A percentile compares a stretch with the other conserved stretches of the same genome.
phyloP scores from a whole-genome alignment of 2,329 filamentous ascomycete species.

The Paracoccidioides lutzii region DNA sequence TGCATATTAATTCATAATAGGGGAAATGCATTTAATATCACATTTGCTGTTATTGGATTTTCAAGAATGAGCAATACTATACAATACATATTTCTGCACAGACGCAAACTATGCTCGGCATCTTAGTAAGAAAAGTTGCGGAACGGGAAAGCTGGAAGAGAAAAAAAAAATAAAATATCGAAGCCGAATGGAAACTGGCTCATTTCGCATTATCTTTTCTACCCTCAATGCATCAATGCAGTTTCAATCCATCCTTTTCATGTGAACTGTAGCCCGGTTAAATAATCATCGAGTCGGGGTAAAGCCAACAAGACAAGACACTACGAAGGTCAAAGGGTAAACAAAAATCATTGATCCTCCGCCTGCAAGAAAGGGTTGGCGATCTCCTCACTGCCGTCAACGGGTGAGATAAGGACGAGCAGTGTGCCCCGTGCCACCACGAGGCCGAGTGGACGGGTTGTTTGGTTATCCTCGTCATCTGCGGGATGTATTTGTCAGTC shows the following conservation, averaged over 20 bases:
- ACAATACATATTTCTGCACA: neutral
- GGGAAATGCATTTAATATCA: no score
- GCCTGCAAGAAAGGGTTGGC: conserved; percentile 77
- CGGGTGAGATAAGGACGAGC: conserved; percentile 79
- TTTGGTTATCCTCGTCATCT: conserved; percentile 91
- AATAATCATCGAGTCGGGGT: neutral
- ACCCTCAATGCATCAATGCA: neutral
- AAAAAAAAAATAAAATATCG: neutral
- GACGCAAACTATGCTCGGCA: neutral
- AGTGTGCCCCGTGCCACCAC: conserved; percentile 86
- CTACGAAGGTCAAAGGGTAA: neutral
- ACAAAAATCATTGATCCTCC: conserved; percentile 38
- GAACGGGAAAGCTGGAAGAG: neutral
- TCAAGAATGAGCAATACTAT: neutral
- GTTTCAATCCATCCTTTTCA: neutral
- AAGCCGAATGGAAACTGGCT: neutral
- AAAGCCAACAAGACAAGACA: neutral
- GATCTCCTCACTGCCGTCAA: conserved; percentile 92
- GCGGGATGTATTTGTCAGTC: neutral
- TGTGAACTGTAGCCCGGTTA: neutral
- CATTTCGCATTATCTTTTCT: neutral
- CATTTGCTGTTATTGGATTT: no score
- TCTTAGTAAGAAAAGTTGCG: neutral
- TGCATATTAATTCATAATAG: no score
- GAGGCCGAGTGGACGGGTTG: conserved; percentile 65